Conservation (phyloP, 306 rosid genomes). For the Glycine latifolia region DNA sequence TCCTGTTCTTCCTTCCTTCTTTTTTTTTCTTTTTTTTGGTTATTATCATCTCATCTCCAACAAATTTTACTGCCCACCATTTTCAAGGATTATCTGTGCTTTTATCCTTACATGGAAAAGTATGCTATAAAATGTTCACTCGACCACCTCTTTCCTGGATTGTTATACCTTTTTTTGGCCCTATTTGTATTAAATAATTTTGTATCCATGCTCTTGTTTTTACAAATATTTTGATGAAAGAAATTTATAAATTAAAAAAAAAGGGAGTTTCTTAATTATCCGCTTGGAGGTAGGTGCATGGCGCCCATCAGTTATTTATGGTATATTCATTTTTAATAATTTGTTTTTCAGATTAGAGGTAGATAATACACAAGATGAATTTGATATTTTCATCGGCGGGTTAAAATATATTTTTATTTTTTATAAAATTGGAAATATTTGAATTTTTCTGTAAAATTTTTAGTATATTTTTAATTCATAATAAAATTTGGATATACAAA, state of each 20-base stretch:
- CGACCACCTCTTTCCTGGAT: slow-evolving; percentile 22
- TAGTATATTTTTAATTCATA: too few species aligned
- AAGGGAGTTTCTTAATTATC: slow-evolving; percentile 26
- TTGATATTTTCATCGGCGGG: too few species aligned
- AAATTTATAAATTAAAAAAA: background rate
- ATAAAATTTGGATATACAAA: too few species aligned
- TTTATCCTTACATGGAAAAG: slow-evolving; percentile 2
- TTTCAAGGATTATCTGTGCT: slow-evolving; percentile 30
- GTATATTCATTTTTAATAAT: too few species aligned
- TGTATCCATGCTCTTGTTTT: background rate
- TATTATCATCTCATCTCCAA: slow-evolving; percentile 43
- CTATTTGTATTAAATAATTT: background rate
- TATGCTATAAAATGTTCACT: slow-evolving; percentile 4
- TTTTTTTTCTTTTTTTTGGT: background rate
- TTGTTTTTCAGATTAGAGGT: too few species aligned
- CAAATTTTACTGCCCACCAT: slow-evolving; percentile 48
- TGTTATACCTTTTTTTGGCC: slow-evolving; percentile 13
- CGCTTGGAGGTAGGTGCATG: background rate
- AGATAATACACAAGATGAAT: too few species aligned
- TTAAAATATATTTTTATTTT: too few species aligned
- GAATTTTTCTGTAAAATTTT: too few species aligned
- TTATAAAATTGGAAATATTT: too few species aligned
- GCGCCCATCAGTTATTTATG: background rate
- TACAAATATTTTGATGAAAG: background rate
- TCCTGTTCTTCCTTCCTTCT: slow-evolving; percentile 22